Conservation (phyloP, 2,329 filamentous ascomycete species). For the Colletotrichum sp. region DNA sequence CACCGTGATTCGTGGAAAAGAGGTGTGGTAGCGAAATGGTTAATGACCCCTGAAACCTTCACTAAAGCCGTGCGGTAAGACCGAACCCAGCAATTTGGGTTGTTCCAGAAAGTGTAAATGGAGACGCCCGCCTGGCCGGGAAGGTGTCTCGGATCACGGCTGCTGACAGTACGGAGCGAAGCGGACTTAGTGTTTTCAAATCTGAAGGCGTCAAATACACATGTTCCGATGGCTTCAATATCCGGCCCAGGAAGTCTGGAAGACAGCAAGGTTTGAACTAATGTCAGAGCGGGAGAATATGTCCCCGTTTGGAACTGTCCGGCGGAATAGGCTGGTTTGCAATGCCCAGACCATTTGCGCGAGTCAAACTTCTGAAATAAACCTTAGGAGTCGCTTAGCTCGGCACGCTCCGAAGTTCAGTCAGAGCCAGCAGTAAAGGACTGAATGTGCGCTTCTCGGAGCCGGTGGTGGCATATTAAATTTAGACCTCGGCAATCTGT, state of each 20-base stretch:
- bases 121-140: not conserved
- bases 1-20: not conserved
- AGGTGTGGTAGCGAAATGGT: not conserved
- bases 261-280: not conserved
- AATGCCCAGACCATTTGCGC: not conserved
- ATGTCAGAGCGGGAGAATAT: not conserved
- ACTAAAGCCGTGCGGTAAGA: not conserved
- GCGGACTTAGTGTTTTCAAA: not conserved
- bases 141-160: not conserved
- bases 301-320: not conserved
- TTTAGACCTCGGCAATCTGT: not conserved
- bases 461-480: not conserved
- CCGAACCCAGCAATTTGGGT: not conserved
- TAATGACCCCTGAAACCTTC: not conserved
- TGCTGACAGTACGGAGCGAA: not conserved
- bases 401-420: not conserved
- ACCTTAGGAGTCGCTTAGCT: not conserved
- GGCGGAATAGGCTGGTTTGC: not conserved
- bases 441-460: not conserved
- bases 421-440: not conserved
- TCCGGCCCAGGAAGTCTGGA: not conserved
- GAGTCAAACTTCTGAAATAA: not conserved
- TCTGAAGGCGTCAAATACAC: not conserved
- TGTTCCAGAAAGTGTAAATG: not conserved
- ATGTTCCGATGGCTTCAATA: not conserved